Conservation (phyloP, 805 yeast species). For the Lipomyces starkeyi region DNA sequence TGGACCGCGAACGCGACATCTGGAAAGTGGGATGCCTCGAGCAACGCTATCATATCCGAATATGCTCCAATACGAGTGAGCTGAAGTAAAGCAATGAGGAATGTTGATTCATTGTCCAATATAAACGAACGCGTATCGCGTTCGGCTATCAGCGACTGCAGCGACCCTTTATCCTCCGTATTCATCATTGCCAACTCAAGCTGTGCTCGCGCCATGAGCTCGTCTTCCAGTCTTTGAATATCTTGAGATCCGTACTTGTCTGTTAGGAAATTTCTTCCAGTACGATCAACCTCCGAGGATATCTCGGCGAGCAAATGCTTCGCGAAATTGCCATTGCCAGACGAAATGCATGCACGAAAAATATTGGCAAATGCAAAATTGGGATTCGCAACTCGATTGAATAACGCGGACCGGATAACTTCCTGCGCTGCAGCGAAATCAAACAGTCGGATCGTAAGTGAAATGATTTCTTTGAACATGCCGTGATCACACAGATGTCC, state of each 20-base stretch:
- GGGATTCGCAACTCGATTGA: slow-evolving; percentile 8
- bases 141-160: neutral
- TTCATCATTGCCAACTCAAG: slow-evolving; percentile 15
- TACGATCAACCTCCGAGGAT: neutral
- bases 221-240: slow-evolving; percentile 4
- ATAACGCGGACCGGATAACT: slow-evolving; percentile 7
- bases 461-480: slow-evolving; percentile 23
- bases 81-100: slow-evolving; percentile 11
- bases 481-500: slow-evolving; percentile 24
- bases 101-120: slow-evolving; percentile 10
- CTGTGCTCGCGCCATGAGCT: slow-evolving; percentile 19
- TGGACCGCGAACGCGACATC: neutral
- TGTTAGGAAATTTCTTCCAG: neutral
- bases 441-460: slow-evolving; percentile 14
- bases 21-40: slow-evolving; percentile 1
- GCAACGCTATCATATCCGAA: neutral
- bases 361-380: slow-evolving; percentile 14
- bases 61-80: slow-evolving; percentile 2
- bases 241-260: slow-evolving; percentile 2
- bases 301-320: slow-evolving; percentile 22
- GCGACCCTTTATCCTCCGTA: neutral
- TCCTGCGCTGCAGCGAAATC: slow-evolving; percentile 24
- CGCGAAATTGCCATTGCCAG: slow-evolving; percentile 18
- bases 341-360: slow-evolving; percentile 18
- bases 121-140: neutral